phyloP scores from a whole-genome alignment of 2,329 filamentous ascomycete genomes.

The Aspergillus tamarii region DNA sequence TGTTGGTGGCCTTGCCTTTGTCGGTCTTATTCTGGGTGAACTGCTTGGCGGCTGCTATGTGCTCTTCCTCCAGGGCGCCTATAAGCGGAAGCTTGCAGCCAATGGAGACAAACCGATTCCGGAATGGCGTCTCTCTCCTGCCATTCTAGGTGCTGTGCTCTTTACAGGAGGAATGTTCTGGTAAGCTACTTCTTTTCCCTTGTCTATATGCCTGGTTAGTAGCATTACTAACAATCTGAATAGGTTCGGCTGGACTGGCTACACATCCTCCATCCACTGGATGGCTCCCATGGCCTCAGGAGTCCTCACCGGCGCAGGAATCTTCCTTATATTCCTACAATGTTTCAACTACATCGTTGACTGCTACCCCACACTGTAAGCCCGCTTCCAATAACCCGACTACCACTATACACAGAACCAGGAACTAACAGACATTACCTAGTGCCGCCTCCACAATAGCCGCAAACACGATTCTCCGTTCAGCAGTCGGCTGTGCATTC shows the following conservation, averaged over 20 bases:
- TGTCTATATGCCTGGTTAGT: background rate
- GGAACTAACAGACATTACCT: background rate
- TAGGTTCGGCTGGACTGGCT: constrained; percentile 41
- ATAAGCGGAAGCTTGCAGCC: constrained; percentile 34
- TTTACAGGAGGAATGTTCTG: constrained; percentile 44
- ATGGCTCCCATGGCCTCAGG: constrained; percentile 36
- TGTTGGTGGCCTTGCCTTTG: constrained; percentile 34
- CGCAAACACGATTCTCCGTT: constrained; percentile 46
- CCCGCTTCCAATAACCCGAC: background rate
- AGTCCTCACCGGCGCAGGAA: constrained; percentile 35
- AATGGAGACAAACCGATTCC: constrained; percentile 36
- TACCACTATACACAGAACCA: background rate
- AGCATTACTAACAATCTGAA: background rate
- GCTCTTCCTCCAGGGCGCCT: constrained; percentile 32
- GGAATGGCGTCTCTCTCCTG: constrained; percentile 39
- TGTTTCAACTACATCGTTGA: constrained; percentile 46
- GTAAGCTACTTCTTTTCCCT: constrained; percentile 17
- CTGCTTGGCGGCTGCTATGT: constrained; percentile 33
- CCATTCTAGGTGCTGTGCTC: constrained; percentile 35
- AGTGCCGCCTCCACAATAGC: constrained; percentile 46
- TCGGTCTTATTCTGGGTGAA: constrained; percentile 38
- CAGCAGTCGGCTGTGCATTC: constrained; percentile 40
- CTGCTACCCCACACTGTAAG: constrained; percentile 46
- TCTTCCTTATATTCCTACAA: constrained; percentile 38
- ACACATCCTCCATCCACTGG: constrained; percentile 37